Base-by-base conservation (phyloP, 768 basidiomycete genomes). In the Pisolithus tinctorius region DNA sequence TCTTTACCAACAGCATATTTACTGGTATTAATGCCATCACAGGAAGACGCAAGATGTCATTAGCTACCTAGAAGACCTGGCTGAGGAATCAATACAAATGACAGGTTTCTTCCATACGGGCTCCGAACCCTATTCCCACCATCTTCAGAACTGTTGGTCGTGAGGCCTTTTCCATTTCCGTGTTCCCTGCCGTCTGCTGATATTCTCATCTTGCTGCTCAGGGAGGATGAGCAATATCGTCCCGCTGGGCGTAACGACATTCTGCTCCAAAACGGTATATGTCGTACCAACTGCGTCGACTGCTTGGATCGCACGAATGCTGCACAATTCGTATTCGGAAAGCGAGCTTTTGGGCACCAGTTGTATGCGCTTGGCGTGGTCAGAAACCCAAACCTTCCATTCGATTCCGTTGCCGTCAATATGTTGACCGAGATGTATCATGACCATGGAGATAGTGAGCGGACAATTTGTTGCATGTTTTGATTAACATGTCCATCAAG, bases 381-480 rank as follows among this genome's bases (percentile, higher is more conserved):
- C 7, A 82, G 86, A 17, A 83, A 74, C 51, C 93, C 95, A 0
- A 83, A 92, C 60, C 73, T 99, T 36, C 80, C 84, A 0, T 95
- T 95, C 62, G 93, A 95, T 60, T 92, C 88, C 9, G 94, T 95
- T 65, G 93, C 92, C 1, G 88, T 94, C 38, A 93, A 94, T 64
- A 93, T 98, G 82, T 63, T 99, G 58, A 98, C 93, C 4, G 93
- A 96, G 70, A 97, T 99, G 93, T 97, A 94, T 66, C 93, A 95
- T 63, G 93, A 96, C 65, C 93, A 96, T 58, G 93, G 93, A 1
- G 93, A 96, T 63, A 94, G 92, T 93, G 62, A 61, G 88, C 69
- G 17, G 31, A 29, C 4, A 17, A 37, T 56, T 27, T 9, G 13
- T 50, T 20, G 14, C 29, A 43, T 10, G 20, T 27, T 2, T 14